Evolutionary conservation across 768 basidiomycete species (phyloP).

Genomic region (Kwoniella newhampshirensis): DNA sequence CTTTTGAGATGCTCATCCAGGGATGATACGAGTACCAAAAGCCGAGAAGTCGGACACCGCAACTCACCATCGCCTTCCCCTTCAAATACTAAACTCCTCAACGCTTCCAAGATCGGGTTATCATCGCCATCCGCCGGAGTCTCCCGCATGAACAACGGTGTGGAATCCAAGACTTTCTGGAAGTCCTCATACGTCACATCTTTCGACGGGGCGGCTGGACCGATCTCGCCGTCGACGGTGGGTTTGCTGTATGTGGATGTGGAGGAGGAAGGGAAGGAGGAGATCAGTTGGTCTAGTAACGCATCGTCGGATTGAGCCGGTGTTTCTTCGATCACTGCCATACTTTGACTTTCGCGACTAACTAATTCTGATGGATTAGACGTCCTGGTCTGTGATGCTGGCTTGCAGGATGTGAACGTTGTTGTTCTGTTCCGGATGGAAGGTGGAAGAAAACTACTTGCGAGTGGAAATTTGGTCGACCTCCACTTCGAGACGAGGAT

Average conservation of each 20-base stretch:
- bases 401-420: no score
- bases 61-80: constrained; percentile 89
- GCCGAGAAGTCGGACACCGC: background rate
- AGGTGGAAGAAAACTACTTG: no score
- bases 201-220: constrained; percentile 25
- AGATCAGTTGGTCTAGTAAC: constrained; percentile 11
- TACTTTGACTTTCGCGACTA: no score
- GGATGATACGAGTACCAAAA: no score
- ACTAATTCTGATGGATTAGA: no score
- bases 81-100: constrained; percentile 82
- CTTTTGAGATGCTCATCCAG: no score
- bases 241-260: background rate
- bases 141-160: constrained; percentile 90
- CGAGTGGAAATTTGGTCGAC: no score
- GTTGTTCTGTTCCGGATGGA: no score
- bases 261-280: constrained; percentile 1
- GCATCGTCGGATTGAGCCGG: background rate
- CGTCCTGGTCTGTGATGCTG: no score
- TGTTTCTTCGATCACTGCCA: no score
- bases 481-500: no score
- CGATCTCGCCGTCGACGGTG: background rate
- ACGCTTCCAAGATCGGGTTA: constrained; percentile 69
- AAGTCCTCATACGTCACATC: constrained; percentile 43
- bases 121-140: constrained; percentile 70
- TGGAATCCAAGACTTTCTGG: constrained; percentile 59